phyloP scores from a whole-genome alignment of 768 basidiomycete species.

The Lepiota venenata region DNA sequence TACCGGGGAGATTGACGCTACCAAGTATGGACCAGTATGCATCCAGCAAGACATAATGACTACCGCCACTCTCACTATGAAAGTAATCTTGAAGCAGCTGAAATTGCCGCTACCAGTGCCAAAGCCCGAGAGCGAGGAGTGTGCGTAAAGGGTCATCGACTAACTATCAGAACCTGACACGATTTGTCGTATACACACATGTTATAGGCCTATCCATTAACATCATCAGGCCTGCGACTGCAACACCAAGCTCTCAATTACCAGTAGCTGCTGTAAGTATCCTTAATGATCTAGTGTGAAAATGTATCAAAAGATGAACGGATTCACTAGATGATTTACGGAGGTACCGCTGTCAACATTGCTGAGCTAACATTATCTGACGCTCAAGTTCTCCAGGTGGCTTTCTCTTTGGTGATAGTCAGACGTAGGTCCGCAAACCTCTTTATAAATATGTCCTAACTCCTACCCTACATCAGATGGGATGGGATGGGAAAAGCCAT shows the following conservation, averaged over 20 bases:
- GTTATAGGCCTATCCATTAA: slow-evolving; percentile 38
- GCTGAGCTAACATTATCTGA: not conserved
- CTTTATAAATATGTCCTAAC: slow-evolving; percentile 28
- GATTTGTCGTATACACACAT: not conserved
- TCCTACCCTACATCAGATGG: slow-evolving; percentile 16
- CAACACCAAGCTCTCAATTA: slow-evolving; percentile 23
- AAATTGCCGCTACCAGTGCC: slow-evolving; percentile 36
- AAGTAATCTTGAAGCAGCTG: slow-evolving; percentile 30
- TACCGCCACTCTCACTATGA: slow-evolving; percentile 23
- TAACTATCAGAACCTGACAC: not conserved
- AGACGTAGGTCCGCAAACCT: slow-evolving; percentile 17
- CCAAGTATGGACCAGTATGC: slow-evolving; percentile 6
- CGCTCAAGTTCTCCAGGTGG: slow-evolving; percentile 21
- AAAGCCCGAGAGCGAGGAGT: slow-evolving; percentile 31
- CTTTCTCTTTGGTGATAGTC: slow-evolving; percentile 26
- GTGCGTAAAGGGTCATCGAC: slow-evolving; percentile 12
- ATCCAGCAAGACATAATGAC: slow-evolving; percentile 34
- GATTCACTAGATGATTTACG: slow-evolving; percentile 27
- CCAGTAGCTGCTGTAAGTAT: slow-evolving; percentile 40
- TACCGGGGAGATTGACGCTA: not conserved
- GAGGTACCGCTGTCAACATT: slow-evolving; percentile 16
- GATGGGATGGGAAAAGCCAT: not conserved
- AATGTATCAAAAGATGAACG: slow-evolving; percentile 13
- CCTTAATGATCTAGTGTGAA: not conserved
- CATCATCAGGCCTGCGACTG: slow-evolving; percentile 29